A percentile compares a stretch with the other conserved stretches of the same genome.
These are phyloP conservation scores for Actinidia chinensis DNA, from an alignment of 179 eudicot genomes.

Conservation along the genomic window DNA sequence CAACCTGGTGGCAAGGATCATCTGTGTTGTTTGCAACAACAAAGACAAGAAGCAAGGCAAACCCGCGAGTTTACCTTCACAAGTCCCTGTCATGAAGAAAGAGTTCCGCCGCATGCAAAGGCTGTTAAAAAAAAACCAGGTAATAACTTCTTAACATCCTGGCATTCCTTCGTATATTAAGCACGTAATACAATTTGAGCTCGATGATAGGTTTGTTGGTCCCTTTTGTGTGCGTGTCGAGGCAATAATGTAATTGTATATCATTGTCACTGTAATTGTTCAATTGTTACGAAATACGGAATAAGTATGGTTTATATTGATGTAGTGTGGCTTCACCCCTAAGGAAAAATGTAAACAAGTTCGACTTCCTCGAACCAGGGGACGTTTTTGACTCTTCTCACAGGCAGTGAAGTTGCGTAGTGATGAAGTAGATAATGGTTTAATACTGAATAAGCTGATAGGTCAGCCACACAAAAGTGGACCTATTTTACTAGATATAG, in stretches of 20 bases:
- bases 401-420: background rate
- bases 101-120: constrained; percentile 74
- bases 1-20: constrained; percentile 77
- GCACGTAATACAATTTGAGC: background rate
- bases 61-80: constrained; percentile 61
- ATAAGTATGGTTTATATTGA: background rate
- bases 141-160: constrained; percentile 16
- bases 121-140: constrained; percentile 87
- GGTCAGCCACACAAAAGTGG: too few relatives aligned
- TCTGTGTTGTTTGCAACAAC: constrained; percentile 70
- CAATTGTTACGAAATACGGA: background rate
- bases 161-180: background rate
- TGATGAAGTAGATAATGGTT: background rate
- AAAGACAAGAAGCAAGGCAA: constrained; percentile 80
- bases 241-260: background rate
- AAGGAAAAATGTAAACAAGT: background rate
- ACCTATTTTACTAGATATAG: background rate
- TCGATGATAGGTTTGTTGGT: background rate
- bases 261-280: background rate
- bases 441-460: background rate
- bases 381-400: background rate
- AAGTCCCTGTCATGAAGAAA: constrained; percentile 81
- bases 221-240: too few relatives aligned
- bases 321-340: background rate
- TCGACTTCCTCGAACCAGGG: background rate